Base-by-base conservation (phyloP, 73 alveolate species). In the Paramecium sonneborni region DNA sequence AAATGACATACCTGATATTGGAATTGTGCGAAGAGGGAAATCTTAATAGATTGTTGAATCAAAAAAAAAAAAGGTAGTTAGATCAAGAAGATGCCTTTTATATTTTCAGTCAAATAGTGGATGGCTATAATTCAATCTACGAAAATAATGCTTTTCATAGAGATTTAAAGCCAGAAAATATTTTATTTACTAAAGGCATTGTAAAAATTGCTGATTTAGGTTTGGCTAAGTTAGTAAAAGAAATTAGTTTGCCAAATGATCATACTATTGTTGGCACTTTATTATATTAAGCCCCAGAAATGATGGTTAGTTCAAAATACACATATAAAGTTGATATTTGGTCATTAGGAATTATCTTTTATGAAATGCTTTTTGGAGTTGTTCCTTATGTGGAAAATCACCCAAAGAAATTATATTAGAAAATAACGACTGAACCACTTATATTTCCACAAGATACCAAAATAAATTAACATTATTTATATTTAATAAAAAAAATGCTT, bases 341-440 rank as follows among this genome's bases (percentile, higher is more conserved):
- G 44, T 39, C 90, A n/a, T 57, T 79, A n/a, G 95, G 95, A 1
- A 20, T 92, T 1, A 88, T 92, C 9, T 70, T 89, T 21, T 92
- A 85, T 92, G 93, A 92, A 89, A 72, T 92, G 30, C 48, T 92
- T 1, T 57, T 68, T 86, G 95, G 95, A 68, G 6, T 15, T 6
- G 20, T 85, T 11, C 95, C 95, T 57, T 92, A 58, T 69, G 86
- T 14, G 6, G 84, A 62, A 0, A 14, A 11, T 15, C 6, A 62
- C 39, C 46, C 24, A 30, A 30, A 21, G 6, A 21, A 10, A 21
- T 32, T 62, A 10, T 12, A 30, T 32, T 23, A 62, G 34, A 62
- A 62, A 30, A 62, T 62, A 30, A 62, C 84, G 7, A 62, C 84
- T 11, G 48, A 62, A 62, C 44, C 39, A 62, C 21, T 62, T 30